Percentiles rank a stretch among this genome's conserved stretches.
phyloP scores from a whole-genome alignment of 345 rosid genomes.

The Tarenaya hassleriana region DNA sequence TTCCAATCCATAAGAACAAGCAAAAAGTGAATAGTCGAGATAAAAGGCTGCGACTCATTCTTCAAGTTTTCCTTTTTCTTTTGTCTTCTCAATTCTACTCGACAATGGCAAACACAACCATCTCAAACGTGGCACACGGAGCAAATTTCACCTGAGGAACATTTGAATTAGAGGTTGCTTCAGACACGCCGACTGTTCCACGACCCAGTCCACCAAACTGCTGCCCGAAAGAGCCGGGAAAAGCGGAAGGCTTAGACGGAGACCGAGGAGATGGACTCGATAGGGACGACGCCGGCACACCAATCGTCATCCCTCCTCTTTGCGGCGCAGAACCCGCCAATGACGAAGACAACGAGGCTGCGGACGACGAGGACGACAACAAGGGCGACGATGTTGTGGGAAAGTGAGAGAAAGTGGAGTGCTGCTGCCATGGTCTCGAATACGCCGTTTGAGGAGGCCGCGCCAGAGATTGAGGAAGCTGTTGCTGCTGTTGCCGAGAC shows the following conservation, averaged over 20 bases:
- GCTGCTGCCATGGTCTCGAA: conserved; percentile 73
- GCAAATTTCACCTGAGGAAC: conserved; percentile 40
- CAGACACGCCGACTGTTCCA: conserved; percentile 38
- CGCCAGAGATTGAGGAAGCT: conserved; percentile 23
- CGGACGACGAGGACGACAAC: conserved; percentile 29
- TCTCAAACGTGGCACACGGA: neutral
- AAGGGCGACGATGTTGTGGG: conserved; percentile 34
- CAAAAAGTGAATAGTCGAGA: neutral
- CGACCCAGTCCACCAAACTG: conserved; percentile 57
- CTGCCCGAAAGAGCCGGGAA: conserved; percentile 61
- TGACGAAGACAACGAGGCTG: conserved; percentile 33
- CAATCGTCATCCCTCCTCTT: conserved; percentile 57
- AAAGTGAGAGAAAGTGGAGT: conserved; percentile 44
- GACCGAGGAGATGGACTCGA: conserved; percentile 38
- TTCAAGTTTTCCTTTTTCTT: conserved; percentile 1
- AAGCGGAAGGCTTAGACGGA: conserved; percentile 41
- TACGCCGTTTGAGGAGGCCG: conserved; percentile 35
- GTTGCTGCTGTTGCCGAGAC: conserved; percentile 25
- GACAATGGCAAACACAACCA: conserved; percentile 1
- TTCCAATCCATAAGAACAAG: conserved; percentile 6
- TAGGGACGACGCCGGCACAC: conserved; percentile 53
- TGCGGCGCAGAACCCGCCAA: conserved; percentile 36
- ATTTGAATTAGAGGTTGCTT: conserved; percentile 38
- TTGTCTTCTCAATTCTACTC: conserved; percentile 7
- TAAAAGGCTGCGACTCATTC: neutral